Base-by-base conservation (phyloP, 441 rosid genomes). In the Euphorbia celastroides region DNA sequence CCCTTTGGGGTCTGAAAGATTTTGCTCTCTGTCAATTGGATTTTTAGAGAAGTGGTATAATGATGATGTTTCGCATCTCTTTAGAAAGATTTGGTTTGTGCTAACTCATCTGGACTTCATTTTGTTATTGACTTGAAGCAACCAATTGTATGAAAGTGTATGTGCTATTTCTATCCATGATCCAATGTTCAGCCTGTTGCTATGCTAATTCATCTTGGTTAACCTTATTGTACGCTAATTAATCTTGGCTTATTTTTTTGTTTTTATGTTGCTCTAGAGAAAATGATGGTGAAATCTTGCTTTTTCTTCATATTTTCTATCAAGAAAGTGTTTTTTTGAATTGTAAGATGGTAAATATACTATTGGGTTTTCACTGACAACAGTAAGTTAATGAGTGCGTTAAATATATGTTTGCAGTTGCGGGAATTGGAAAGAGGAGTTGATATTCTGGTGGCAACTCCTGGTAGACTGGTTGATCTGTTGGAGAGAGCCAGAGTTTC, bases 401-500 rank as follows among this genome's bases (percentile, higher is more conserved):
- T 19, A 66, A n/a, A 41, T 68, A 60, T 81, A 30, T 71, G 55
- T 83, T 61, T 44, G 58, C 87, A 90, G 97, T 72, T 90, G 57
- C 86, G 92, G 68, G 96, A 90, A 71, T 80, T 93, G 72, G 97
- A 93, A 73, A 86, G 96, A 64, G 98, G 98, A 55, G 98, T 90
- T 42, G 98, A 93, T 79, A 93, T 93, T 80, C 91, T 93, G 64
- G 98, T 93, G 64, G 98, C 98, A 44, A 93, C 98, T 61, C 98
- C 98, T 36, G 97, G 97, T 73, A 78, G 98, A 72, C 77, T 93
- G 82, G 96, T 90, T 14, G 98, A 93, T 76, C 75, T 93, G 81
- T 80, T 93, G 52, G 98, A 93, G 88, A 87, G 98, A 71, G 97
- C 94, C 72, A 86, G 96, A 81, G 97, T 93, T 60, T 93, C 98